phyloP scores from a whole-genome alignment of 2,329 filamentous ascomycete species.

The Leptographium radiaticola region DNA sequence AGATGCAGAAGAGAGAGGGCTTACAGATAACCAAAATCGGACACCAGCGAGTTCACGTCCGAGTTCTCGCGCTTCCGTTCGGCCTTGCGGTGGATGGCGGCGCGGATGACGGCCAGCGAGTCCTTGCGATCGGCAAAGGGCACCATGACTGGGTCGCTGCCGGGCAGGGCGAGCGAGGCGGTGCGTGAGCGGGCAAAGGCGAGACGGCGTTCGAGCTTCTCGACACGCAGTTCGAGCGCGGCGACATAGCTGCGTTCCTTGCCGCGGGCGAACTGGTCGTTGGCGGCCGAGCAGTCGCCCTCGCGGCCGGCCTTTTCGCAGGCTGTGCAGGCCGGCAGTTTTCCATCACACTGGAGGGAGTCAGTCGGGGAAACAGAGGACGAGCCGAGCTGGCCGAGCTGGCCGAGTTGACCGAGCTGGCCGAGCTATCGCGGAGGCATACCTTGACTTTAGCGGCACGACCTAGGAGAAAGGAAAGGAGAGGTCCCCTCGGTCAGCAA shows the following conservation, averaged over 20 bases:
- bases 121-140: conserved; percentile 42
- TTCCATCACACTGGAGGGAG: conserved; percentile 65
- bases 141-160: conserved; percentile 30
- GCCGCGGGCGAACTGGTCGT: conserved; percentile 88
- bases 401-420: not conserved
- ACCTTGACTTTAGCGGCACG: conserved; percentile 89
- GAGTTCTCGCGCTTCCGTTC: conserved; percentile 59
- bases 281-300: conserved; percentile 81
- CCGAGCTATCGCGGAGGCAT: not conserved
- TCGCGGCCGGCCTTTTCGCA: conserved; percentile 85
- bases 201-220: conserved; percentile 72
- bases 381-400: too few species aligned
- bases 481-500: not conserved
- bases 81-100: conserved; percentile 51
- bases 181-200: conserved; percentile 58
- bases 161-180: conserved; percentile 53
- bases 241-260: conserved; percentile 93
- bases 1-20: too few species aligned
- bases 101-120: conserved; percentile 47
- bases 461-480: conserved; percentile 25
- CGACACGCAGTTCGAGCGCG: conserved; percentile 80
- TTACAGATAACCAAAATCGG: conserved; percentile 82
- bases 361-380: not conserved
- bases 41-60: conserved; percentile 83
- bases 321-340: conserved; percentile 85